Base-by-base conservation (phyloP, 768 basidiomycete species). In the Galerina sulciceps region DNA sequence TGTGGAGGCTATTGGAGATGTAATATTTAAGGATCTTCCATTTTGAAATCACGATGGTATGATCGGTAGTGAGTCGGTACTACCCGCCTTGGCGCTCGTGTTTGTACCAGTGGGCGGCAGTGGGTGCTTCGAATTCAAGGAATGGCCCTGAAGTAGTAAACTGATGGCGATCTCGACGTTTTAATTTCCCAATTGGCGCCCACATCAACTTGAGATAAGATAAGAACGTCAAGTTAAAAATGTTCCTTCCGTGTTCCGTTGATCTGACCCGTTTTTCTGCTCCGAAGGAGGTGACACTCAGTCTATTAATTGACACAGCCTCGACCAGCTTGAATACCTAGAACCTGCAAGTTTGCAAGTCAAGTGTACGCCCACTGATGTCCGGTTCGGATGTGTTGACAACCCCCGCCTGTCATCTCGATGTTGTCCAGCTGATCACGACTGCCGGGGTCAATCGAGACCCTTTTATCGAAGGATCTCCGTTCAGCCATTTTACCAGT, bases 21-120 rank as follows among this genome's bases (percentile, higher is more conserved):
- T 31, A 31, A 31, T 31, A 31, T 31, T 31, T 31, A 2, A 31
- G 26, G 26, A 31, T 31, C 26, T 31, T 31, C 26, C 26, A 31
- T 31, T 31, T 31, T 31, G 8, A 31, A 4, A 31, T 31, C 26
- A 31, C 8, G 26, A 8, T 8, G 26, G 26, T 31, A 31, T 31
- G 26, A 31, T 31, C 26, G 26, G 26, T 31, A 31, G 26, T 31
- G 26, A 8, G 5, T 5, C 49, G 49, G 49, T 37, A 23, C 23
- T 23, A 15, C 20, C 49, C 37, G 37, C 49, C 37, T 51, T 22
- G 36, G 40, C 18, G 11, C 18, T 51, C 40, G 8, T 31, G 17
- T 51, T 51, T 51, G 49, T 20, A 40, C 49, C 18, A 51, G 49
- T 51, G 23, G 49, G 37, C 23, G 49, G 36, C 23, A 40, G 37